Base-by-base conservation (phyloP, 805 yeast species). In the Kurtzmaniella cleridarum region DNA sequence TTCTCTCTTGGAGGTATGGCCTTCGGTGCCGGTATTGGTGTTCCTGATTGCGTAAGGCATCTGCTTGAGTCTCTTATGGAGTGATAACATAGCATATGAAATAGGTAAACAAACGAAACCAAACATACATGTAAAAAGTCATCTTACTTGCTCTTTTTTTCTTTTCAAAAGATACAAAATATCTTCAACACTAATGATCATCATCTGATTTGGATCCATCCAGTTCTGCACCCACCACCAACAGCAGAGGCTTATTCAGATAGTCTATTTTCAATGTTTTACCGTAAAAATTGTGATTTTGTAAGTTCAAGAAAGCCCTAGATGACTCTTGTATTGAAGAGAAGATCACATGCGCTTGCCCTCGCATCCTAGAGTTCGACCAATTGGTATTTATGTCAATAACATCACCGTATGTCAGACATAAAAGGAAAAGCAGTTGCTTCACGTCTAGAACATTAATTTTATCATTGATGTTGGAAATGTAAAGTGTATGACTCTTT, bases 31-130 rank as follows among this genome's bases (percentile, higher is more conserved):
- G 91, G 95, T 1, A 79, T 87, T 7, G 96, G 96, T 1, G 90
- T 90, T 2, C 95, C 96, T 1, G 96, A 90, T 60, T 83, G 90
- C 46, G 81, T 87, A 1, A 58, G 76, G 26, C 78, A 80, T 51
- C 75, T 83, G 3, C 69, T 84, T 39, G 24, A 20, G 24, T 20
- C 24, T 20, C 24, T n/a, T n/a, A 27, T 27, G 30, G 15, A n/a
- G 30, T 12, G 10, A 5, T 27, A n/a, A 13, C 5, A 13, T 27
- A n/a, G 10, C n/a, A n/a, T n/a, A n/a, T n/a, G n/a, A n/a, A n/a
- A n/a, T n/a, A n/a, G n/a, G n/a, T n/a, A n/a, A n/a, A n/a, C n/a
- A n/a, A n/a, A n/a, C n/a, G n/a, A n/a, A n/a, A n/a, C n/a, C n/a
- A n/a, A n/a, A n/a, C n/a, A n/a, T n/a, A n/a, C n/a, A n/a, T n/a